phyloP scores from a whole-genome alignment of 2,329 filamentous ascomycete species.

The Cladophialophora yegresii region DNA sequence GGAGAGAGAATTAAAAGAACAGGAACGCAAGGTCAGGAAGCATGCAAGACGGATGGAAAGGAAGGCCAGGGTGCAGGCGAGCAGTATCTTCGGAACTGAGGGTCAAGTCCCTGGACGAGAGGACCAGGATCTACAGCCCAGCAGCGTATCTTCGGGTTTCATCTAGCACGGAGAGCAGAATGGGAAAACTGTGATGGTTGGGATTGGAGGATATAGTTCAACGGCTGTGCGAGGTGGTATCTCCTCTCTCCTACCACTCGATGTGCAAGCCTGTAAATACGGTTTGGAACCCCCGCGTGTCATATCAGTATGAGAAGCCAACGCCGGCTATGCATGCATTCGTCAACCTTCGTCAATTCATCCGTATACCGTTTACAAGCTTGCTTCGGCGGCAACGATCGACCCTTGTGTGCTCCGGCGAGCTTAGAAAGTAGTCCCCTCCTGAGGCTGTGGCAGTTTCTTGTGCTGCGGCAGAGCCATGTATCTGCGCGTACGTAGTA shows the following conservation, averaged over 20 bases:
- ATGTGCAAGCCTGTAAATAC: neutral
- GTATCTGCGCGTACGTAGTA: constrained; percentile 60
- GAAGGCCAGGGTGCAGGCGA: constrained; percentile 21
- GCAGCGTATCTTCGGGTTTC: constrained; percentile 12
- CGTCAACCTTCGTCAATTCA: constrained; percentile 26
- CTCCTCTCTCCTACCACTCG: neutral
- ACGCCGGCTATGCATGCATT: constrained; percentile 27
- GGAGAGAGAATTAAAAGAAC: constrained; percentile 30
- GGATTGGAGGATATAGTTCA: neutral
- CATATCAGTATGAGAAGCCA: constrained; percentile 4
- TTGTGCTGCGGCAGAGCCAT: constrained; percentile 92
- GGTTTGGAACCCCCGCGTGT: neutral
- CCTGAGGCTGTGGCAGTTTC: constrained; percentile 90
- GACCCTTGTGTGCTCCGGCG: constrained; percentile 26
- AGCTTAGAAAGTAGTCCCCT: constrained; percentile 65
- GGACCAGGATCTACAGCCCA: neutral
- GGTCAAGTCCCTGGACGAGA: neutral
- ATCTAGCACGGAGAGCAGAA: neutral
- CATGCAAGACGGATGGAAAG: constrained; percentile 27
- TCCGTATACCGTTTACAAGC: constrained; percentile 16
- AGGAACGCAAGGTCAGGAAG: constrained; percentile 25
- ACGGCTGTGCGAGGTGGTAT: neutral
- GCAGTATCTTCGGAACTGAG: neutral
- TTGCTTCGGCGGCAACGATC: constrained; percentile 14
- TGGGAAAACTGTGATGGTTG: neutral